Evolutionary conservation across 2,329 filamentous ascomycete species (phyloP), one percentile per base, ranked within the genome.

Genomic region (Alternaria infectoria): DNA sequence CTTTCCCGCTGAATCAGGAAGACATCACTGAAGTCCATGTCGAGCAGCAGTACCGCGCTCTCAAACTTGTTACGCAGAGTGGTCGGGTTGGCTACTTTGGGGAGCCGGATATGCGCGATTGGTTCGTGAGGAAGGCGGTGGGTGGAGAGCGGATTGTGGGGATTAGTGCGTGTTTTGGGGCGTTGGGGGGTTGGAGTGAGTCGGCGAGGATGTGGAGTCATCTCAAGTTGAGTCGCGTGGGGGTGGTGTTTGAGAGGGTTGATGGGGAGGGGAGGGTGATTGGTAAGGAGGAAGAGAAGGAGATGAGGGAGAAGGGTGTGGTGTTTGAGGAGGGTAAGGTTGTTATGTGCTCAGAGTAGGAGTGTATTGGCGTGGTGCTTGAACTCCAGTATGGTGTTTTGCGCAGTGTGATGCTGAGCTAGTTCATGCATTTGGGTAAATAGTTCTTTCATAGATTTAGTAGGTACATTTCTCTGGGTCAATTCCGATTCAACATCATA

Each of bases 11-110:
- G 11, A 66, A 73, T 19, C 64, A 66, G 3, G 40, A 57, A 12
- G 64, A 63, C 4, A 57, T 74, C n/a, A 67, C 58, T 5, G 69
- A 69, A 36, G 68, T 74, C 5, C 59, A 67, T 44, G 65, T 65
- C 10, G 56, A 54, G 44, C 21, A 50, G 19, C 64, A 65, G 15
- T 47, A 58, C 19, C 59, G 49, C 44, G 67, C 68, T 25, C 26
- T 73, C 0, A 66, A 62, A 36, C 25, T 74, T 4, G 30, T 61
- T n/a, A 74, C 67, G 32, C 68, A 69, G 55, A 28, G 46, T 8
- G 64, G 54, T 8, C 32, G 66, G 19, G 61, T 65, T 26, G 56
- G 62, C 4, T 54, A 52, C 13, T 70, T 66, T 30, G 70, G 70
- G 2, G 58, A 61, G n/a, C 32, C 52, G 25, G 26, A 46, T 17